Percentiles rank a stretch among this genome's conserved stretches.
These are phyloP conservation scores for Aureobasidium sp. DNA, from an alignment of 2,329 filamentous ascomycete genomes.

Conservation along the genomic window DNA sequence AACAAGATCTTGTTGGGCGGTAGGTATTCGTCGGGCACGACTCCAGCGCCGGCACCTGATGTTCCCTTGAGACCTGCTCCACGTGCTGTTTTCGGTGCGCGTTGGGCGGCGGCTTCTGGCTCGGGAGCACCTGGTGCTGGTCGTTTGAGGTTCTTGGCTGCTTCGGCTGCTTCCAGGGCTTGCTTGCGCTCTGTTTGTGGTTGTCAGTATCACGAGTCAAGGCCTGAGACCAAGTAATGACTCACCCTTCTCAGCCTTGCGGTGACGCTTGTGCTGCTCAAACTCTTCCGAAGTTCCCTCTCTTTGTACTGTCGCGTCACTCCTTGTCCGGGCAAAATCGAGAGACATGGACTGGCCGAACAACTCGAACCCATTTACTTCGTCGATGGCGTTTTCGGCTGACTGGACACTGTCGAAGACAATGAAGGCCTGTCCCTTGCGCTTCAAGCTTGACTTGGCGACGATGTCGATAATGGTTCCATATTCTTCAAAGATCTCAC, in stretches of 20 bases:
- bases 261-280: slow-evolving; percentile 75
- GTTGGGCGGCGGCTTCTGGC: slow-evolving; percentile 29
- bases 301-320: slow-evolving; percentile 76
- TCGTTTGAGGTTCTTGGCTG: slow-evolving; percentile 69
- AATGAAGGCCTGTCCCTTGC: slow-evolving; percentile 92
- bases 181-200: slow-evolving; percentile 59
- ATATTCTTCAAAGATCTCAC: slow-evolving; percentile 78
- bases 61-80: slow-evolving; percentile 66
- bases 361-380: slow-evolving; percentile 85
- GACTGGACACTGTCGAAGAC: slow-evolving; percentile 78
- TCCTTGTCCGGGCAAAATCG: slow-evolving; percentile 71
- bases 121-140: slow-evolving; percentile 42
- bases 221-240: slow-evolving; percentile 24
- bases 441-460: slow-evolving; percentile 81
- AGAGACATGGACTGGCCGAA: slow-evolving; percentile 87
- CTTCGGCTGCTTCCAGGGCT: slow-evolving; percentile 71
- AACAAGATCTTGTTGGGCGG: slow-evolving; percentile 97
- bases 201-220: background rate
- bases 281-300: slow-evolving; percentile 73
- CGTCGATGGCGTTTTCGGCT: slow-evolving; percentile 75
- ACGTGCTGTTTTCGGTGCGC: slow-evolving; percentile 58
- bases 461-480: slow-evolving; percentile 78
- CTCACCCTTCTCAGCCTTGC: slow-evolving; percentile 83
- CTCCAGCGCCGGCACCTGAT: slow-evolving; percentile 57
- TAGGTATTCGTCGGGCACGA: slow-evolving; percentile 94